These are phyloP conservation scores for Dictyostelium brefeldianum DNA, from an alignment of 78 protist genomes.

Conservation along the genomic window DNA sequence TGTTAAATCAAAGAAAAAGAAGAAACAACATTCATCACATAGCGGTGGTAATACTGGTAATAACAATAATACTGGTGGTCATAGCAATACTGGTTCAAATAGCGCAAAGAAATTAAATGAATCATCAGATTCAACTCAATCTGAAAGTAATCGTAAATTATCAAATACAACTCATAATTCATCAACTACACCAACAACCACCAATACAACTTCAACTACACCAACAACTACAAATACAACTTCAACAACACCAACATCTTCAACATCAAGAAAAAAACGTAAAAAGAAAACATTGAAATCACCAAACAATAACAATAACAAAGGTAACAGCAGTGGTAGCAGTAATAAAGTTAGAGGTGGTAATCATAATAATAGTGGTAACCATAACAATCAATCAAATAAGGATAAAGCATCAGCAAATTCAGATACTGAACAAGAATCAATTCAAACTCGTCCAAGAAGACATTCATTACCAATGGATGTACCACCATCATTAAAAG, in stretches of 20 bases:
- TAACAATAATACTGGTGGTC: background rate
- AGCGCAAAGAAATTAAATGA: background rate
- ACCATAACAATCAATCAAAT: background rate
- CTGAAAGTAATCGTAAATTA: background rate
- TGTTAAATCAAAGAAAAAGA: slow-evolving; percentile 26
- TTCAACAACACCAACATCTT: background rate
- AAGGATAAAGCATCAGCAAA: slow-evolving; percentile 6
- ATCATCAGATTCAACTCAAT: slow-evolving; percentile 17
- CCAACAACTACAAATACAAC: background rate
- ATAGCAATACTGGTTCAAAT: background rate
- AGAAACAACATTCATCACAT: no score
- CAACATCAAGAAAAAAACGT: slow-evolving; percentile 30
- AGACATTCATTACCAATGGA: slow-evolving; percentile 79
- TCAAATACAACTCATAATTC: background rate
- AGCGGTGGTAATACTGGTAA: no score
- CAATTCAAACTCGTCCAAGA: slow-evolving; percentile 68
- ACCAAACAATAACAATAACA: slow-evolving; percentile 19
- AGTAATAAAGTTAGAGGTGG: background rate
- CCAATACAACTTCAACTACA: background rate
- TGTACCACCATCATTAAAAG: slow-evolving; percentile 37
- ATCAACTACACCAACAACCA: background rate
- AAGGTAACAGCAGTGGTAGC: background rate
- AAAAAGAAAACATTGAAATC: slow-evolving; percentile 3
- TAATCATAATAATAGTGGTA: background rate
- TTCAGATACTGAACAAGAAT: slow-evolving; percentile 32